Percentiles rank a stretch among this genome's conserved stretches.
phyloP scores from a whole-genome alignment of 2,329 filamentous ascomycete species.

The Exophiala xenobiotica region DNA sequence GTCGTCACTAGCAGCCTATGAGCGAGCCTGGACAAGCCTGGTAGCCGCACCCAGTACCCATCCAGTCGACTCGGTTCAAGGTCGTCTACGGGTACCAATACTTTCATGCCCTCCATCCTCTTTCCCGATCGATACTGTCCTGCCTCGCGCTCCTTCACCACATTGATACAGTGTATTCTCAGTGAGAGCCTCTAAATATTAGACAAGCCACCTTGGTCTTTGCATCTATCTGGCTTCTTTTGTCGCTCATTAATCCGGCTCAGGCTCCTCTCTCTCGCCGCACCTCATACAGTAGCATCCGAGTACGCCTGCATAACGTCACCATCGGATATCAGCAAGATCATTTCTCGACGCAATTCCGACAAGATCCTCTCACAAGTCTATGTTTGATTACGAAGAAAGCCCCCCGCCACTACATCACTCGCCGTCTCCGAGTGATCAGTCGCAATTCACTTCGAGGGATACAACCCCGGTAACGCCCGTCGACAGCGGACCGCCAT shows the following conservation, averaged over 20 bases:
- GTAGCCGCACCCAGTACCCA: no score
- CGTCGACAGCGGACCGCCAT: slow-evolving; percentile 46
- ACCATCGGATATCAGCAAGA: neutral
- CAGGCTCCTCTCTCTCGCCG: neutral
- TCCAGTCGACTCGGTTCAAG: neutral
- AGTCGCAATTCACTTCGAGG: slow-evolving; percentile 51
- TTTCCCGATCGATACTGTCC: neutral
- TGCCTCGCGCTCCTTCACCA: neutral
- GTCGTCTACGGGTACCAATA: neutral
- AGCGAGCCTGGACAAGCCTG: no score
- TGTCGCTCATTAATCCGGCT: slow-evolving; percentile 5
- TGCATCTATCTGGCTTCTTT: neutral
- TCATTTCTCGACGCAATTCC: slow-evolving; percentile 7
- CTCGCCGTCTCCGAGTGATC: slow-evolving; percentile 50
- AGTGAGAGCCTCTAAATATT: neutral
- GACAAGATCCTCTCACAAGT: slow-evolving; percentile 11
- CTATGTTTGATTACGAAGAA: slow-evolving; percentile 55
- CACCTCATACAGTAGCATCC: slow-evolving; percentile 2
- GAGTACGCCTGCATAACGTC: slow-evolving; percentile 10
- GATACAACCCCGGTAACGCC: slow-evolving; percentile 51
- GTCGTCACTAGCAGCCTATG: neutral
- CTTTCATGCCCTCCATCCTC: neutral
- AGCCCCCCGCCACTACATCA: slow-evolving; percentile 52
- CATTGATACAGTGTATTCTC: neutral
- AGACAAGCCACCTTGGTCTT: neutral